phyloP scores from a whole-genome alignment of 148 eudicot genomes.

The Rheum nobile region DNA sequence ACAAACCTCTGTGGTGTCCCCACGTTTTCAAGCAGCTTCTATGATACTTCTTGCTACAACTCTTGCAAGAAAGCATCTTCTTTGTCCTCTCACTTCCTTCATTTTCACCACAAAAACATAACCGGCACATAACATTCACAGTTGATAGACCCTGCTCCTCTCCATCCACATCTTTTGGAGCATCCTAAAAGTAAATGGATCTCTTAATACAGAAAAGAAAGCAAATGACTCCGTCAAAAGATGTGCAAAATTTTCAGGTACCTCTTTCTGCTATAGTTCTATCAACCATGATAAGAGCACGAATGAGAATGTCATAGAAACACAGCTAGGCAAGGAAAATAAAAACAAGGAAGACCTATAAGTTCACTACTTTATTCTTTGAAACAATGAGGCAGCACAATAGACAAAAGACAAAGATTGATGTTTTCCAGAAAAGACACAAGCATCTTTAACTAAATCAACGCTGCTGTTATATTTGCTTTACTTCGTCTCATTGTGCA shows the following conservation, averaged over 20 bases:
- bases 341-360: neutral
- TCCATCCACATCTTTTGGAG: conserved; percentile 35
- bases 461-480: neutral
- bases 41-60: conserved; percentile 90
- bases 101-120: conserved; percentile 83
- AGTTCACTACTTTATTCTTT: neutral
- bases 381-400: neutral
- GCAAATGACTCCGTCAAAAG: neutral
- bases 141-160: conserved; percentile 54
- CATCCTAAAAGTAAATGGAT: conserved; percentile 28
- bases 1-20: conserved; percentile 80
- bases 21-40: conserved; percentile 78
- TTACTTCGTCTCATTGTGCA: neutral
- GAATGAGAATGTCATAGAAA: neutral
- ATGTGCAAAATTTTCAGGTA: neutral
- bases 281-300: neutral
- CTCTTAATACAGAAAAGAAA: neutral
- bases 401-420: neutral
- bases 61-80: conserved; percentile 79
- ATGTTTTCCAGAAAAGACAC: neutral
- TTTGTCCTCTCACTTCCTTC: conserved; percentile 86
- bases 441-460: neutral
- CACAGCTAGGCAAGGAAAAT: neutral
- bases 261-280: neutral
- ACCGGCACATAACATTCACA: conserved; percentile 75